Conservation (phyloP, 768 basidiomycete genomes). For the Ephemerocybe angulata region DNA sequence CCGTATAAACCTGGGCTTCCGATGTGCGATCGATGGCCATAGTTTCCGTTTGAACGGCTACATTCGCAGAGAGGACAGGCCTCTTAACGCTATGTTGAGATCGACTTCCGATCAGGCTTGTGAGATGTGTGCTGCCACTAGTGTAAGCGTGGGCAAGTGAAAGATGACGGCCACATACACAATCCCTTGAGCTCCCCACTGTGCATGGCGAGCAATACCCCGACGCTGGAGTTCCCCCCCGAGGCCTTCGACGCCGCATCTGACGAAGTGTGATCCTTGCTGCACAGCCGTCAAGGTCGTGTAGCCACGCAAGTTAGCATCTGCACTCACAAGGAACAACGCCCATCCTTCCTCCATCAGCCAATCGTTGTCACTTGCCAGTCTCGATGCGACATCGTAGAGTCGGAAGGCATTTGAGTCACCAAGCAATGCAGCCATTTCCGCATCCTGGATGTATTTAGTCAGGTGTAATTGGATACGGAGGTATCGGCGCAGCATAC, state of each 20-base stretch:
- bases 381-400: conserved; percentile 61
- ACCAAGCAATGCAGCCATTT: conserved; percentile 56
- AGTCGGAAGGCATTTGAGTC: conserved; percentile 58
- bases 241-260: conserved; percentile 60
- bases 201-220: conserved; percentile 60
- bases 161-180: conserved; percentile 41
- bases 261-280: conserved; percentile 71
- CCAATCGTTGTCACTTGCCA: conserved; percentile 68
- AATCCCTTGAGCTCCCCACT: conserved; percentile 73
- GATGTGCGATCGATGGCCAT: conserved; percentile 24
- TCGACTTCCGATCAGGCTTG: conserved; percentile 40
- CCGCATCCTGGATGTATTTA: conserved; percentile 51
- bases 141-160: neutral
- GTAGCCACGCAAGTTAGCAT: neutral
- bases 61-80: conserved; percentile 54
- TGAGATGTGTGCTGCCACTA: conserved; percentile 45
- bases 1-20: conserved; percentile 23
- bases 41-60: conserved; percentile 60
- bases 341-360: conserved; percentile 69
- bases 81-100: conserved; percentile 49
- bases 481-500: conserved; percentile 33
- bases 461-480: neutral
- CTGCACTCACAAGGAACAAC: conserved; percentile 48
- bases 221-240: conserved; percentile 66
- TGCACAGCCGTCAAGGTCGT: conserved; percentile 20